Evolutionary conservation across 345 rosid genomes (phyloP), one percentile per base, ranked within the genome.

Genomic region (Trapa bicornis): DNA sequence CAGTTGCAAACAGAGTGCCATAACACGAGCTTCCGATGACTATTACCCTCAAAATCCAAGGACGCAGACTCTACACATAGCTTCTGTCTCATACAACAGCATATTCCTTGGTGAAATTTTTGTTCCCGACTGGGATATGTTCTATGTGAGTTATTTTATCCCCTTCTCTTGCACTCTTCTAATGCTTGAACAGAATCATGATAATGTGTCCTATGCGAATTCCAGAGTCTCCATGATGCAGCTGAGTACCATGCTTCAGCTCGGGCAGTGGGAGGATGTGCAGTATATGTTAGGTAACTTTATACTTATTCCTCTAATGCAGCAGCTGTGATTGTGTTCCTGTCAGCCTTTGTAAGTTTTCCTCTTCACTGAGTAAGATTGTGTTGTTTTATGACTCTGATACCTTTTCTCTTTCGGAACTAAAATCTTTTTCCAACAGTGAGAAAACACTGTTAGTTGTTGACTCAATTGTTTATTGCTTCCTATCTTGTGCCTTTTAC

Each of bases 81-180:
- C 84, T 74, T 80, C 84, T 53, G 83, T 82, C 62, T 73, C 85
- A 15, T 85, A 77, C 71, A 85, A 82, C 75, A 82, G 86, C 77
- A 71, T 81, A 67, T 81, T 83, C 70, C 84, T 83, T 33, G 87
- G 89, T 47, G 89, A 83, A 85, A 73, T 83, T 16, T 70, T 79
- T 62, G 85, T 81, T 72, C 87, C 87, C 15, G 87, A 85, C 37
- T 85, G 87, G 85, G 87, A 83, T 69, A 83, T 83, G 85, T 85
- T 85, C 75, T 83, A 83, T 65, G 87, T 81, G 76, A 50, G 82
- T 22, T 37, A 42, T 9, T 7, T 29, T 29, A n/a, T 41, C 57
- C 60, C n/a, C 66, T 47, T 66, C 33, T 38, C 15, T 65, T 65
- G 17, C 41, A 42, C 32, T 45, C 33, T 32, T 58, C 63, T 33